phyloP scores from a whole-genome alignment of 768 basidiomycete species.

The Paxillus ammoniavirescens region DNA sequence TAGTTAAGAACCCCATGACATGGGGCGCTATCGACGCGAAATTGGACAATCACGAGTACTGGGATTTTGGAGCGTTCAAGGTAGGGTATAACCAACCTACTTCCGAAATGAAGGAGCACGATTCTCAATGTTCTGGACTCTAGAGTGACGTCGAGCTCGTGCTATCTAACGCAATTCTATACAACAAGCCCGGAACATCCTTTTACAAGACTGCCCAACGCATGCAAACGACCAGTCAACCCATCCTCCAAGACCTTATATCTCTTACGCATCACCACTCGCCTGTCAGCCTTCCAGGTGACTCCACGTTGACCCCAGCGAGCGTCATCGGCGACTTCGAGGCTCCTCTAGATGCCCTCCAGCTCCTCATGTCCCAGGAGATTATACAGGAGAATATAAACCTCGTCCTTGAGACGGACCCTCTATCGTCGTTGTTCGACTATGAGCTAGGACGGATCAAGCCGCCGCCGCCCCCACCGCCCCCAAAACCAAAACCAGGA shows the following conservation, averaged over 20 bases:
- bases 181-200: slow-evolving; percentile 74
- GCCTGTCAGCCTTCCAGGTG: neutral
- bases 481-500: slow-evolving; percentile 40
- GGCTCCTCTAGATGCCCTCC: slow-evolving; percentile 56
- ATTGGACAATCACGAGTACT: slow-evolving; percentile 81
- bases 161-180: slow-evolving; percentile 78
- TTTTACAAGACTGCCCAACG: slow-evolving; percentile 69
- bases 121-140: neutral
- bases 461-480: slow-evolving; percentile 57
- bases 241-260: slow-evolving; percentile 33
- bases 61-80: slow-evolving; percentile 72
- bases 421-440: slow-evolving; percentile 64
- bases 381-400: slow-evolving; percentile 52
- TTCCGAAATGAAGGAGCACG: neutral
- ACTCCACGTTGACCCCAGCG: neutral
- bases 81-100: slow-evolving; percentile 32
- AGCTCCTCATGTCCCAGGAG: slow-evolving; percentile 53
- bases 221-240: slow-evolving; percentile 47
- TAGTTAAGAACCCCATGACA: slow-evolving; percentile 86
- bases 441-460: slow-evolving; percentile 65
- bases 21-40: slow-evolving; percentile 81
- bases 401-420: slow-evolving; percentile 53
- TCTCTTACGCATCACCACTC: slow-evolving; percentile 18
- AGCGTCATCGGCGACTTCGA: slow-evolving; percentile 67
- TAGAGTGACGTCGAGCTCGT: slow-evolving; percentile 85